These are phyloP conservation scores for Suillus bovinus DNA, from an alignment of 768 basidiomycete genomes.

Conservation along the genomic window DNA sequence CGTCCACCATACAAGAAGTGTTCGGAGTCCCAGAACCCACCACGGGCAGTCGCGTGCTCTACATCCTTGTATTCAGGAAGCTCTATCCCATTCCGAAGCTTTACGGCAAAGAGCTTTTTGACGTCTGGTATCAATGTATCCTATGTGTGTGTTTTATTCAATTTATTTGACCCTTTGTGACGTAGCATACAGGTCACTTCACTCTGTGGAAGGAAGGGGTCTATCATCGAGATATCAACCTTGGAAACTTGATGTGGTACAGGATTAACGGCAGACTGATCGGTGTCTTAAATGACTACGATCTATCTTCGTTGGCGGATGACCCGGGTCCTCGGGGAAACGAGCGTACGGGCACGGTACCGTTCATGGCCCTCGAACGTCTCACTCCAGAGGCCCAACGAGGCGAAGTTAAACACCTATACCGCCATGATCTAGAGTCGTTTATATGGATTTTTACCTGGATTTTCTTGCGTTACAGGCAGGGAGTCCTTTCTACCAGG, in stretches of 20 bases:
- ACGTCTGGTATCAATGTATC: too few relatives aligned
- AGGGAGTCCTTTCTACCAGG: too few relatives aligned
- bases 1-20: not conserved
- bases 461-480: too few relatives aligned
- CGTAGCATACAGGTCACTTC: not conserved
- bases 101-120: not conserved
- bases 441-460: too few relatives aligned
- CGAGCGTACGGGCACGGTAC: not conserved
- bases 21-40: not conserved
- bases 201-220: too few relatives aligned
- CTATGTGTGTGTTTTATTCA: not conserved
- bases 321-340: not conserved
- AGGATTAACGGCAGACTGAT: not conserved
- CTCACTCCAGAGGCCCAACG: too few relatives aligned
- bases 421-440: too few relatives aligned
- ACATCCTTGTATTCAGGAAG: not conserved
- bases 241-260: slow-evolving; percentile 18
- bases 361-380: too few relatives aligned
- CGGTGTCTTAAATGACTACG: slow-evolving; percentile 22
- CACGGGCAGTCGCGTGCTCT: not conserved
- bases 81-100: not conserved
- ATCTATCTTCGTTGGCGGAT: not conserved
- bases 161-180: not conserved
- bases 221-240: too few relatives aligned
- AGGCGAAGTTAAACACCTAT: too few relatives aligned